Base-by-base conservation (phyloP, 148 eudicot species). In the Persicaria maculosa region DNA sequence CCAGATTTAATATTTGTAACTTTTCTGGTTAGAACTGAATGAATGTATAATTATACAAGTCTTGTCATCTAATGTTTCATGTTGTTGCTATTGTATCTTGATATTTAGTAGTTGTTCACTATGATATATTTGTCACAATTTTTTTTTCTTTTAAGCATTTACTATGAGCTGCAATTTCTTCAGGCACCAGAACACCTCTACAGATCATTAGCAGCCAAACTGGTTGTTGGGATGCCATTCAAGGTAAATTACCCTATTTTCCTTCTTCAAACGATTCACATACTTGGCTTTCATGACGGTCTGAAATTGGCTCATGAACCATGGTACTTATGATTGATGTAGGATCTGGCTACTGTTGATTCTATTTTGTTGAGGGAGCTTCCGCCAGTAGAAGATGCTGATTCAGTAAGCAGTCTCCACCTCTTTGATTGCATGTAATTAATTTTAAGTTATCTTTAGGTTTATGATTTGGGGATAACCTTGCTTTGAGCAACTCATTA, bases 331-430 rank as follows among this genome's bases (percentile, higher is more conserved):
- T 47, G 72, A 47, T 52, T 75, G 71, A 44, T 78, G 70, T 81
- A 95, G 98, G 98, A 95, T 82, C 86, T 95, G 74, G 98, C 98
- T 40, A 95, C 98, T 68, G 98, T 95, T 75, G 98, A 95, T 81
- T 91, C 97, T 45, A 92, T 95, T 84, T 74, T 95, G 74, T 47
- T 95, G 81, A 86, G 96, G 76, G 87, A 92, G 80, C 97, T 95
- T 80, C 98, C 98, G 45, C 81, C 96, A 22, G 79, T 65, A 78
- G 91, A 95, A 80, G 96, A 95, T 72, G 82, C 72, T 72, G 87
- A 92, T 76, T 88, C 96, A 50, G 98, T 95, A 88, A 90, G 97
- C 20, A 73, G 47, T 44, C 72, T 69, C 76, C 36, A 50, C 44
- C 48, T 14, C 12, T 59, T 44, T 61, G 45, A 53, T 74, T 71